Conservation (phyloP, 2,329 filamentous ascomycete species). For the Sporothrix pseudoabietina region DNA sequence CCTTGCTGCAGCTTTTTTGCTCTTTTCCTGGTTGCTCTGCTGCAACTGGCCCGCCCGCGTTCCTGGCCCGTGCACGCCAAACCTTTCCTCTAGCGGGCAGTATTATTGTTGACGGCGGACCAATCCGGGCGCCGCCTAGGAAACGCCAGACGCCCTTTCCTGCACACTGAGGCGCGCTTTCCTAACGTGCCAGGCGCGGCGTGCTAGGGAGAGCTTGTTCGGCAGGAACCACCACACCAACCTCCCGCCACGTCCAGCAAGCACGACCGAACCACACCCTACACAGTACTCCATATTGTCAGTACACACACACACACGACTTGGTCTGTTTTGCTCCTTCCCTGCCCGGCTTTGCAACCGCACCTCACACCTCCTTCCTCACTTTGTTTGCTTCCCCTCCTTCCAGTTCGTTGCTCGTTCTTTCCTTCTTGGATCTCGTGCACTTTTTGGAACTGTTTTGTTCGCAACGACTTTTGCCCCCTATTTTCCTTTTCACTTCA, state of each 20-base stretch:
- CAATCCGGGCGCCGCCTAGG: conserved; percentile 34
- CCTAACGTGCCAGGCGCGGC: conserved; percentile 12
- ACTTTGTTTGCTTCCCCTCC: conserved; percentile 20
- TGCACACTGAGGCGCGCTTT: conserved; percentile 12
- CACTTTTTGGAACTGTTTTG: conserved; percentile 22
- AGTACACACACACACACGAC: conserved; percentile 5
- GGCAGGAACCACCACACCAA: conserved; percentile 18
- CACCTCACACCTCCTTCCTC: conserved; percentile 16
- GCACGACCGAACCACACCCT: conserved; percentile 19
- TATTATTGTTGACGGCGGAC: conserved; percentile 37
- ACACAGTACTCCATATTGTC: neutral
- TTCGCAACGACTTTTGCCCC: neutral
- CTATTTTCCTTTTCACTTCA: neutral
- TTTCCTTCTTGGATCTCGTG: conserved; percentile 10
- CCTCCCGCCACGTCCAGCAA: conserved; percentile 8
- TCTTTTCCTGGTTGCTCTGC: conserved; percentile 34
- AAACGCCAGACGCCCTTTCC: conserved; percentile 33
- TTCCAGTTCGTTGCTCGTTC: conserved; percentile 3
- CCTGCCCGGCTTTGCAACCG: conserved; percentile 7
- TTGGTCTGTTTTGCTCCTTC: conserved; percentile 28
- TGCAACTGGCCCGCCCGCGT: conserved; percentile 34
- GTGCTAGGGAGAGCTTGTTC: conserved; percentile 25
- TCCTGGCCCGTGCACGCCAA: conserved; percentile 34
- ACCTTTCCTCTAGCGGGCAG: conserved; percentile 35
- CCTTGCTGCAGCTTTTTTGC: neutral